These are phyloP conservation scores for Crassisporium funariophilum DNA, from an alignment of 768 basidiomycete species.

Conservation along the genomic window DNA sequence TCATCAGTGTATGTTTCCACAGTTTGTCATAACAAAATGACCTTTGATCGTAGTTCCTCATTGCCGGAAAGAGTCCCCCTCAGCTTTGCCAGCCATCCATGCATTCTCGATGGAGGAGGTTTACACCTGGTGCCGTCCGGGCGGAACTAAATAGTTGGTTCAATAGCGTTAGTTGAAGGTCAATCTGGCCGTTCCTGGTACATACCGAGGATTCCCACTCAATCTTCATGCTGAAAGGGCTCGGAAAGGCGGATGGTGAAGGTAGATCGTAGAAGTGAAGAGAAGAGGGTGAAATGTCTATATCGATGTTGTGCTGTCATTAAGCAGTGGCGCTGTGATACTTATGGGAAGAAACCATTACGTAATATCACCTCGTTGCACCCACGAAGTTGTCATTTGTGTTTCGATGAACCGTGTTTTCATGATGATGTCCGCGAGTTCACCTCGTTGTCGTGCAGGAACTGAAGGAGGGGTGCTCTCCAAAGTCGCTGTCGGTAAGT, in stretches of 20 bases:
- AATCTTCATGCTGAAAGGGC: constrained; percentile 45
- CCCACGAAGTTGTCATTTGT: constrained; percentile 5
- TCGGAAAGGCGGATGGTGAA: constrained; percentile 7
- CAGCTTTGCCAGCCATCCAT: constrained; percentile 82
- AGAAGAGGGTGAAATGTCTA: constrained; percentile 13
- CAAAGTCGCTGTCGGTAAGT: no score
- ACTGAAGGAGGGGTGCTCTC: no score
- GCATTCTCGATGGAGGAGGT: constrained; percentile 59
- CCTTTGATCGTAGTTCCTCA: constrained; percentile 56
- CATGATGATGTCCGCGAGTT: constrained; percentile 1
- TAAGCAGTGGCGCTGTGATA: constrained; percentile 13
- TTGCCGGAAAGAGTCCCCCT: constrained; percentile 70
- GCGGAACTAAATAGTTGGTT: constrained; percentile 34
- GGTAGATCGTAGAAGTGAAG: constrained; percentile 6
- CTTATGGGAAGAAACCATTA: constrained; percentile 15
- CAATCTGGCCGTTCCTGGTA: constrained; percentile 3
- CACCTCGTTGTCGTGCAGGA: neutral
- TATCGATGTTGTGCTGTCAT: constrained; percentile 12
- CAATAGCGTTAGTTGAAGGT: constrained; percentile 1
- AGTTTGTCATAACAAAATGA: constrained; percentile 17
- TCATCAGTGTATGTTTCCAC: constrained; percentile 10
- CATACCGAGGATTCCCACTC: constrained; percentile 51
- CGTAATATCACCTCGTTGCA: constrained; percentile 25
- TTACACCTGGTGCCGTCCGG: constrained; percentile 46
- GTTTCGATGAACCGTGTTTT: constrained; percentile 7